Evolutionary conservation across 106 monocot species (phyloP), one percentile per base, ranked within the genome.

Genomic region (Alisma plantagoaquatica): DNA sequence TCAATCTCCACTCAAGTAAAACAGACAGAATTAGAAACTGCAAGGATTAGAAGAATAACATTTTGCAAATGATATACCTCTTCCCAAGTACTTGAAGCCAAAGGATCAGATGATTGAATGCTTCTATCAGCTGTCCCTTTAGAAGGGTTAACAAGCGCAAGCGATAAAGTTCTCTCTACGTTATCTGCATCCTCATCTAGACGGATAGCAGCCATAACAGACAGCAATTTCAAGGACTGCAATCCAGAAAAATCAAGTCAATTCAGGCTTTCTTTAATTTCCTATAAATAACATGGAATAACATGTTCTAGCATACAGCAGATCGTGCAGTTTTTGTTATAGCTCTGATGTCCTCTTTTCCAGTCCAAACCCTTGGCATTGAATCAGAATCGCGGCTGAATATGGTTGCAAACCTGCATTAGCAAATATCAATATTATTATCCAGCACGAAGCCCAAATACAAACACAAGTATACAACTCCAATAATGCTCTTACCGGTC

Each of bases 361-460:
- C 84, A 19, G 84, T 91, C 84, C 84, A 91, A 21, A 77, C 66
- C 64, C 91, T 77, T n/a, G 91, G 91, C 77, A 91, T 80, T 10
- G 62, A 84, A 59, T 91, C 75, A 66, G 57, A 72, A 49, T 84
- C 91, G 72, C 72, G 75, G 26, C 74, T 84, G 44, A 91, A 91
- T 9, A 81, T 67, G 27, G 66, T 57, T 43, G 72, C 60, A 58
- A 91, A 91, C 71, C 91, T 91, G 62, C 27, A 70, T n/a, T n/a
- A n/a, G n/a, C n/a, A n/a, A n/a, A n/a, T n/a, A n/a, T n/a, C n/a
- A n/a, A n/a, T n/a, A n/a, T n/a, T n/a, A n/a, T n/a, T n/a, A n/a
- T n/a, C n/a, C n/a, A n/a, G n/a, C n/a, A n/a, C n/a, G n/a, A n/a
- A n/a, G n/a, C n/a, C n/a, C n/a, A n/a, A n/a, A n/a, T n/a, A n/a